Evolutionary conservation across 176 grass and related monocot genomes (phyloP), one percentile per base, ranked within the genome.

Genomic region (Canna indica): DNA sequence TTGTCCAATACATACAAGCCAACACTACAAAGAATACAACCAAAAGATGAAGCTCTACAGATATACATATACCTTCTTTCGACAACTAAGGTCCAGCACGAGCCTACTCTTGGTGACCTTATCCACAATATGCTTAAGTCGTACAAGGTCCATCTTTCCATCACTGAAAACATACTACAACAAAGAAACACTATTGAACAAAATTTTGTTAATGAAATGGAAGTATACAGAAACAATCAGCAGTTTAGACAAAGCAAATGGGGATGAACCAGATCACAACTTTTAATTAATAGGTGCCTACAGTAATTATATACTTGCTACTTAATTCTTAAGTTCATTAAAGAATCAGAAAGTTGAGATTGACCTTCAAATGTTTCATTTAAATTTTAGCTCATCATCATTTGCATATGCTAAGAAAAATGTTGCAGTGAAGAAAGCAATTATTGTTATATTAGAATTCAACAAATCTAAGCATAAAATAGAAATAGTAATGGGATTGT

Each of bases 31-130:
- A 42, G 2, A 25, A 41, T 11, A 13, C 8, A 13, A 38, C 18
- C 8, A 27, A 14, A n/a, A 13, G 24, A 44, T 44, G n/a, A 11
- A 41, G 20, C 20, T 18, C 6, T 15, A 25, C 41, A 69, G 28
- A 48, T 15, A 27, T 57, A 64, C 47, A 8, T 0, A 0, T 90
- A 96, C 88, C 83, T 88, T 96, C 78, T 91, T 96, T 75, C 91
- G 78, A 69, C 91, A 96, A 56, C 88, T 91, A 81, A 97, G 88
- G 77, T 97, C 94, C 79, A 97, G 83, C 35, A 99, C 82, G 77
- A 99, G 89, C 59, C 80, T 92, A 63, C 81, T 28, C 79, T 84
- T 99, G 36, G 89, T 89, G 81, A 93, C 80, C 71, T 90, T 75
- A 73, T 82, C 15, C 0, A 85, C 79, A 83, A 99, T 86, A 78